phyloP scores from a whole-genome alignment of 441 rosid species.

The Pelargonium exstipulatum region DNA sequence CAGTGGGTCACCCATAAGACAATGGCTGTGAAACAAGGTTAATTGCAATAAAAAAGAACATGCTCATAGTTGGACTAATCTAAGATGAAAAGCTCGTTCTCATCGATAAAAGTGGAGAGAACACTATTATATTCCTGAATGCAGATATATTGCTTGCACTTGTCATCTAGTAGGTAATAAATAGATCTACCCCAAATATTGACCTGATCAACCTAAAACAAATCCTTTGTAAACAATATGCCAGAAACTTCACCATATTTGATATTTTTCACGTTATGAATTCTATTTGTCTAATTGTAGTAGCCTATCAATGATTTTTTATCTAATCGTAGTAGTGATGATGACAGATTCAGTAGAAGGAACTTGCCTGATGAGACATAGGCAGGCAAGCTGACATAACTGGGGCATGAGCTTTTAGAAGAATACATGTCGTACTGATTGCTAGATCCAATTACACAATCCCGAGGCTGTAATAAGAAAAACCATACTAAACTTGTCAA shows the following conservation, averaged over 20 bases:
- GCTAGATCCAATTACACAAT: constrained; percentile 37
- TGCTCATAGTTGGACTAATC: too few species aligned
- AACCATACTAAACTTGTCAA: not conserved
- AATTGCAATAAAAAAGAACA: too few species aligned
- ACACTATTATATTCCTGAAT: too few species aligned
- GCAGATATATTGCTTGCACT: too few species aligned
- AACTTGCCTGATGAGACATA: constrained; percentile 49
- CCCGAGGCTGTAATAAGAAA: constrained; percentile 54
- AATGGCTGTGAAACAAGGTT: not conserved
- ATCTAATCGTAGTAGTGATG: not conserved
- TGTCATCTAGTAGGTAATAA: not conserved
- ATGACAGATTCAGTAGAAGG: not conserved
- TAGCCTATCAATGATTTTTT: too few species aligned
- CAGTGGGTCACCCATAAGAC: not conserved
- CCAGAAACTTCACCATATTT: too few species aligned
- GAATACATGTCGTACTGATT: constrained; percentile 23
- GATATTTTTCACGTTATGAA: too few species aligned
- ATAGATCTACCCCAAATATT: not conserved
- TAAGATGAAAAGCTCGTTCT: too few species aligned
- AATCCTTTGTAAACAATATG: not conserved
- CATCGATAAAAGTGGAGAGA: too few species aligned
- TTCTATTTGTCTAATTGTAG: too few species aligned
- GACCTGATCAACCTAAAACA: not conserved
- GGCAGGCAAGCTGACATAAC: constrained; percentile 70
- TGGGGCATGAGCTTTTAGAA: constrained; percentile 61